Evolutionary conservation across 768 basidiomycete genomes (phyloP).

Genomic region (Dictyophora rubrovolvata): DNA sequence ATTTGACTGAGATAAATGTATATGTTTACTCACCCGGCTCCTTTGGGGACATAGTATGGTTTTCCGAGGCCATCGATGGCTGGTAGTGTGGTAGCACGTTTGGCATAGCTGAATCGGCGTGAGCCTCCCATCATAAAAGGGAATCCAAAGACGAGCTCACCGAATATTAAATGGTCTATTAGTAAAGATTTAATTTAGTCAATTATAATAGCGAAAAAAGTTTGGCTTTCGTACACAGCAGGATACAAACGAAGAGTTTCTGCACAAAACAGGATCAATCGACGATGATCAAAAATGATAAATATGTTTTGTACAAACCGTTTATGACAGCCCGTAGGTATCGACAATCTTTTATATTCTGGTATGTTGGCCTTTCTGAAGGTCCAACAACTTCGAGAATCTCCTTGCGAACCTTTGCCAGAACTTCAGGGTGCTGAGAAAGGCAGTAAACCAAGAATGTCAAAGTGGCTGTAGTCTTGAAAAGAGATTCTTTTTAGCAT

Average conservation of each 20-base stretch:
- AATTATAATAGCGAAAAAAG: not conserved
- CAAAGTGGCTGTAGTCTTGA: slow-evolving; percentile 24
- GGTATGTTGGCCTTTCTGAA: slow-evolving; percentile 37
- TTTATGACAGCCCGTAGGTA: slow-evolving; percentile 57
- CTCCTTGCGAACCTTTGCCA: slow-evolving; percentile 42
- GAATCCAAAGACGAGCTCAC: slow-evolving; percentile 15
- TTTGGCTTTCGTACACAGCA: slow-evolving; percentile 18
- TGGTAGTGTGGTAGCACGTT: slow-evolving; percentile 16
- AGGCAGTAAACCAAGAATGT: slow-evolving; percentile 35
- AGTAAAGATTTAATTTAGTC: slow-evolving; percentile 7
- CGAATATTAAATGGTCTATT: slow-evolving; percentile 23
- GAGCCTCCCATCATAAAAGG: not conserved
- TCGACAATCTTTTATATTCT: slow-evolving; percentile 53
- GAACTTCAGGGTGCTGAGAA: slow-evolving; percentile 39
- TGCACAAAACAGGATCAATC: slow-evolving; percentile 9
- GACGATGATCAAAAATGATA: not conserved
- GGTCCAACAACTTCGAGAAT: slow-evolving; percentile 42
- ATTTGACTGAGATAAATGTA: slow-evolving; percentile 21
- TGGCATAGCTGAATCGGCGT: slow-evolving; percentile 14
- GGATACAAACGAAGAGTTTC: slow-evolving; percentile 34
- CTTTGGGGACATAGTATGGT: slow-evolving; percentile 20
- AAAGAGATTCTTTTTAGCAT: not conserved
- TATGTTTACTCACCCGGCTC: slow-evolving; percentile 23
- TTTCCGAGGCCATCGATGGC: slow-evolving; percentile 16
- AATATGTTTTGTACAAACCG: slow-evolving; percentile 26